Conservation (phyloP, 1,139 yeast species). For the Blastobotrys illinoisensis region DNA sequence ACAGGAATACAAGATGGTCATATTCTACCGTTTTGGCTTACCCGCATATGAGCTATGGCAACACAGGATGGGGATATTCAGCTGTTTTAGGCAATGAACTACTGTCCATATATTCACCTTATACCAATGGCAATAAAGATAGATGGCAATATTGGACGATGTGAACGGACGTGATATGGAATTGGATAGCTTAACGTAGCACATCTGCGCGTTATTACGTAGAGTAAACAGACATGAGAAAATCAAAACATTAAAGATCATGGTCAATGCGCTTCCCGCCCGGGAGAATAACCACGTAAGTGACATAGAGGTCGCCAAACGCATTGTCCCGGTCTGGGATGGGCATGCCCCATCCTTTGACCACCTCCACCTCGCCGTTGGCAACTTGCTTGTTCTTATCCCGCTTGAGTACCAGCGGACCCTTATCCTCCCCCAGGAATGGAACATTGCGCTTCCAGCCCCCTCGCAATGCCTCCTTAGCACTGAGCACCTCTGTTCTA, state of each 20-base stretch:
- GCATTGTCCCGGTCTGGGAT: constrained; percentile 44
- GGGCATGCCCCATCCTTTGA: constrained; percentile 87
- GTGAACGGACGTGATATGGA: too few relatives aligned
- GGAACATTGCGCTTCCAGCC: constrained; percentile 69
- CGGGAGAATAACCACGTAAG: constrained; percentile 55
- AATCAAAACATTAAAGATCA: neutral
- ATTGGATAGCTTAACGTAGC: too few relatives aligned
- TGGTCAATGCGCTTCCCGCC: constrained; percentile 25
- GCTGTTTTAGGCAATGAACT: too few relatives aligned
- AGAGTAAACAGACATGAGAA: neutral
- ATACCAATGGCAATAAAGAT: too few relatives aligned
- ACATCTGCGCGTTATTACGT: neutral
- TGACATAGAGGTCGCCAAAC: constrained; percentile 71
- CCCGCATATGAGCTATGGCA: too few relatives aligned
- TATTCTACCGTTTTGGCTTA: too few relatives aligned
- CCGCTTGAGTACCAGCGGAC: constrained; percentile 46
- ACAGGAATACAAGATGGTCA: too few relatives aligned
- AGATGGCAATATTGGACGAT: too few relatives aligned
- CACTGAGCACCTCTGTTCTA: constrained; percentile 71
- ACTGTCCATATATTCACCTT: too few relatives aligned
- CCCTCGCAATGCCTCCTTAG: constrained; percentile 69
- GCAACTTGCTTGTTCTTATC: constrained; percentile 45
- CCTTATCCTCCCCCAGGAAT: constrained; percentile 57
- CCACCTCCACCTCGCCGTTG: constrained; percentile 65
- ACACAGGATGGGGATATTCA: too few relatives aligned